These are phyloP conservation scores for Marasmius tenuissimus DNA, from an alignment of 1,284 basidiomycete species.

Conservation along the genomic window DNA sequence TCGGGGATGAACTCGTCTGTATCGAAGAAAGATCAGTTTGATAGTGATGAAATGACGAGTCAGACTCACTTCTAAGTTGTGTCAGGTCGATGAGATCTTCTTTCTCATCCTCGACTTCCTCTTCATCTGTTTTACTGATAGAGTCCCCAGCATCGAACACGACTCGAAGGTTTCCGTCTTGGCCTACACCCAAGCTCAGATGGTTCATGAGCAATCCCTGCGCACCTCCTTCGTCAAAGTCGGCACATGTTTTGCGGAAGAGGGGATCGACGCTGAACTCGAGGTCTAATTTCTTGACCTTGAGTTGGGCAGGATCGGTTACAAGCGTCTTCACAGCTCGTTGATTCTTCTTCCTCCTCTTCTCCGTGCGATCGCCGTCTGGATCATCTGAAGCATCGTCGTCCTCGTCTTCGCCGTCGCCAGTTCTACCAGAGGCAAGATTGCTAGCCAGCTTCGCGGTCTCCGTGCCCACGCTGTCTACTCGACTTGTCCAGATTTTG, in stretches of 20 bases:
- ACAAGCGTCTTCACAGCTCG: constrained; percentile 82
- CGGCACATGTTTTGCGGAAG: constrained; percentile 97
- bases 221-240: constrained; percentile 98
- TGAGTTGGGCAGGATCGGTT: constrained; percentile 79
- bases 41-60: constrained; percentile 5
- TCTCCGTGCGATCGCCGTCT: constrained; percentile 55
- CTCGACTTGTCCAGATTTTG: constrained; percentile 99
- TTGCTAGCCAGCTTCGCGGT: constrained; percentile 95
- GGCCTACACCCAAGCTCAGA: constrained; percentile 71
- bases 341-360: constrained; percentile 64
- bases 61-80: constrained; percentile 62
- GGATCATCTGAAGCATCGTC: constrained; percentile 63
- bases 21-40: constrained; percentile 3
- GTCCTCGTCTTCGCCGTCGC: constrained; percentile 58
- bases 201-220: constrained; percentile 95
- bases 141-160: constrained; percentile 97
- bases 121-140: constrained; percentile 76
- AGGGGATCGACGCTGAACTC: constrained; percentile 97
- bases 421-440: constrained; percentile 69
- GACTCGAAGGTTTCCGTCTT: constrained; percentile 83
- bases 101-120: constrained; percentile 61
- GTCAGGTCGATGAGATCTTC: constrained; percentile 70
- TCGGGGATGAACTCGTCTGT: constrained; percentile 69
- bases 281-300: constrained; percentile 90
- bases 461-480: constrained; percentile 96